These are phyloP conservation scores for Acanthamoeba healyi DNA, from an alignment of 208 protist genomes.

Conservation along the genomic window DNA sequence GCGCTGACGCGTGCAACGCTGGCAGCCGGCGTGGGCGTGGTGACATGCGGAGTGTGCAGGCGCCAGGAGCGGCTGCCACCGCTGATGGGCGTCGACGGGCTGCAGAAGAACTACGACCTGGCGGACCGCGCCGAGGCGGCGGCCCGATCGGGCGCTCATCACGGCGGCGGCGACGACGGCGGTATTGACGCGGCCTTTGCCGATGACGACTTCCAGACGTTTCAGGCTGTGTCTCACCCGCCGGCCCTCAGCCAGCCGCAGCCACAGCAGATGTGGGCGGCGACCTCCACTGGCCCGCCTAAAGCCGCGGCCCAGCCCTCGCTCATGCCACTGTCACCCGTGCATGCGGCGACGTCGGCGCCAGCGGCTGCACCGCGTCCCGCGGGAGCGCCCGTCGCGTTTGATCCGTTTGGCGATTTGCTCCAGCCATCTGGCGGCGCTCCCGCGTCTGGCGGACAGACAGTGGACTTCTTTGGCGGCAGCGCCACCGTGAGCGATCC, in stretches of 20 bases:
- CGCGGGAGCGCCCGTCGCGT: background rate
- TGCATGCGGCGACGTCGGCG: background rate
- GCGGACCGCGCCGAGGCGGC: conserved; percentile 8
- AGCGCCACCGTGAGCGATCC: background rate
- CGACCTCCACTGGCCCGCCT: too few relatives aligned
- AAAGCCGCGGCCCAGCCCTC: background rate
- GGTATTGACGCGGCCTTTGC: background rate
- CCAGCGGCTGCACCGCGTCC: too few relatives aligned
- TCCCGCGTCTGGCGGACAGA: background rate
- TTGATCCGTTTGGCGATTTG: conserved; percentile 23
- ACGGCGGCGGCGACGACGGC: background rate
- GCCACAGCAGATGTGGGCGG: background rate
- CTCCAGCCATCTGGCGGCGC: background rate
- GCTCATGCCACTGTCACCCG: background rate
- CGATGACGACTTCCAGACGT: background rate
- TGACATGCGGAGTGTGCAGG: background rate
- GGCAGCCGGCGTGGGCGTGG: background rate
- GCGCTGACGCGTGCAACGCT: too few relatives aligned
- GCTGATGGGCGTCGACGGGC: conserved; percentile 22
- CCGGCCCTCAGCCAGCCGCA: background rate
- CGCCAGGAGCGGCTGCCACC: conserved; percentile 11
- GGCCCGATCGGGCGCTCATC: background rate
- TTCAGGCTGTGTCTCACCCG: background rate
- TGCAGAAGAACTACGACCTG: conserved; percentile 55
- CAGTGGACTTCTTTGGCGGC: background rate